Evolutionary conservation across 768 basidiomycete genomes (phyloP), one percentile per base, ranked within the genome.

Genomic region (Termitomyces sp.): DNA sequence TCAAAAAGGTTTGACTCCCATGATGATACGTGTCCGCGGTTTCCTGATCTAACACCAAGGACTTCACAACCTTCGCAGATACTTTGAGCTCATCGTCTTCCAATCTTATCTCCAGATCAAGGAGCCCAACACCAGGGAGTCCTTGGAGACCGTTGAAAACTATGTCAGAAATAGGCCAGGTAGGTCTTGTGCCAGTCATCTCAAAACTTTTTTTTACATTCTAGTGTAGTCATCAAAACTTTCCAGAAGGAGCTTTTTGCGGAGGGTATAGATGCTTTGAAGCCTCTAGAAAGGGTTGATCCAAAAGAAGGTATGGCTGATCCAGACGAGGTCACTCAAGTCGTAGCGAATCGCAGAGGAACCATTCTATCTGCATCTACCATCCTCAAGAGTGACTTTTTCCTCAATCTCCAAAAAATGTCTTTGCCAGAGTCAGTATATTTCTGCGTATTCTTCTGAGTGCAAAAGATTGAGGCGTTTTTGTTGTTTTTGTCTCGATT

Each of bases 321-420:
- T 59, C 92, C 92, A 0, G 97, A 98, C 63, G 97, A 98, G 74
- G 94, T 94, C 35, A 84, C 87, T 8, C 81, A 87, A 60, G 81
- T 96, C 3, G 95, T 99, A 33, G 79, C 84, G 38, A 90, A 88
- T 63, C 85, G 97, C 41, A 80, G 83, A 9, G 97, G 97, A 9
- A 83, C 80, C 60, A 90, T 98, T 57, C 74, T 98, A 0, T 96
- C 92, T 13, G 90, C 93, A 1, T 91, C 86, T 5, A 93, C 94
- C 1, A 97, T 98, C 63, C 76, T 98, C 66, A 99, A 99, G 76
- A 92, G 90, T 65, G 93, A 95, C 68, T 93, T 94, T 78, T 95
- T 95, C 79, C 85, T 85, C 6, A 92, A 92, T 67, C 68, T 98
- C 33, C 97, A 98, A 73, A 98, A 98, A 76, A 93, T 97, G 86